phyloP scores from a whole-genome alignment of 176 grass and related monocot species.

The Hordeum marinum region DNA sequence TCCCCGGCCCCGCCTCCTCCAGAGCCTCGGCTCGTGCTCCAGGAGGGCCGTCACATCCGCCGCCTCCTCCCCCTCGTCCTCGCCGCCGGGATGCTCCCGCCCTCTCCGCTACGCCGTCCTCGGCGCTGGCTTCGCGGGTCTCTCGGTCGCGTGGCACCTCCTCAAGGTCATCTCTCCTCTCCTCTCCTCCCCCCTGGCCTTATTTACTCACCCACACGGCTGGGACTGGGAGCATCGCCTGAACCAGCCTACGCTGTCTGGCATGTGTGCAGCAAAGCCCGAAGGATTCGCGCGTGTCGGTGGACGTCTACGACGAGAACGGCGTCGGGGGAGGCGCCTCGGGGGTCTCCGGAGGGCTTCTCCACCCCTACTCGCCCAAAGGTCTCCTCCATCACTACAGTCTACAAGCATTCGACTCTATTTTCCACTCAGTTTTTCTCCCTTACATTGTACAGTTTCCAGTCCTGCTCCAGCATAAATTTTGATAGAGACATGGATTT shows the following conservation, averaged over 20 bases:
- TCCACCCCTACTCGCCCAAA: constrained; percentile 95
- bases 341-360: constrained; percentile 75
- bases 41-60: neutral
- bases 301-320: constrained; percentile 88
- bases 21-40: neutral
- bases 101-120: constrained; percentile 71
- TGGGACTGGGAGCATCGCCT: neutral
- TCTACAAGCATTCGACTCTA: neutral
- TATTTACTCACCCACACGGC: neutral
- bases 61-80: neutral
- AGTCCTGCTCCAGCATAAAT: neutral
- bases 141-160: constrained; percentile 94
- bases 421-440: neutral
- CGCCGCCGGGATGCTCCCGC: neutral
- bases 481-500: neutral
- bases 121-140: constrained; percentile 75
- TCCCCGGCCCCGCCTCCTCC: constrained; percentile 11
- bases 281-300: constrained; percentile 42
- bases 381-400: constrained; percentile 20
- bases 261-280: constrained; percentile 46
- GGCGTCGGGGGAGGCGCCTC: constrained; percentile 86
- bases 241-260: neutral
- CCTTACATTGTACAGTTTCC: neutral
- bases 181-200: neutral
- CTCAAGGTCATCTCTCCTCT: constrained; percentile 50